Percentiles rank a stretch among this genome's conserved stretches.
Evolutionary conservation across 495 filamentous ascomycete genomes (phyloP).

Genomic region (Penicillium cinerascens): DNA sequence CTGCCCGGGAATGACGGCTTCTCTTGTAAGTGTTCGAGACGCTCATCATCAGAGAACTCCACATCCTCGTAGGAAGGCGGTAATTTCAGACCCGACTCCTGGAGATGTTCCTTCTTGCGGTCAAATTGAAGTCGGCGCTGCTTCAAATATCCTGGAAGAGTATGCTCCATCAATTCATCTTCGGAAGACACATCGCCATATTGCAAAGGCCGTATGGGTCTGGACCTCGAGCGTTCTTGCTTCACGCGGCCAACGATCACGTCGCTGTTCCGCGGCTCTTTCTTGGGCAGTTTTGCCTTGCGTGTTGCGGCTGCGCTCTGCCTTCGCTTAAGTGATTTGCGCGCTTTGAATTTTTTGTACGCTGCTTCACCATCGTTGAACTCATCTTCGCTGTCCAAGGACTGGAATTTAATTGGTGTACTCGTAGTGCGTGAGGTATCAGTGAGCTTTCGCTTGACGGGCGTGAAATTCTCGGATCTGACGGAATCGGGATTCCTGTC

Average conservation of each 20-base stretch:
- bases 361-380: constrained; percentile 49
- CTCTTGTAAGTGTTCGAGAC: constrained; percentile 58
- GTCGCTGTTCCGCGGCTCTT: constrained; percentile 13
- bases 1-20: constrained; percentile 63
- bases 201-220: constrained; percentile 20
- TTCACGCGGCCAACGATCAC: constrained; percentile 31
- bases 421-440: constrained; percentile 15
- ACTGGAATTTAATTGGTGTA: constrained; percentile 15
- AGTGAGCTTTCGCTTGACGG: constrained; percentile 7
- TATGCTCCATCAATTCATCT: constrained; percentile 57
- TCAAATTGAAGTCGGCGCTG: constrained; percentile 51
- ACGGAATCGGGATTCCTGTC: neutral
- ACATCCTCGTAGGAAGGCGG: constrained; percentile 79
- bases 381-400: constrained; percentile 33
- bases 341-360: constrained; percentile 58
- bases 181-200: constrained; percentile 47
- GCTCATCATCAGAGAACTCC: constrained; percentile 84
- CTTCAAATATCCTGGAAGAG: constrained; percentile 57
- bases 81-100: constrained; percentile 66
- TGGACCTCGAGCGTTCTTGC: constrained; percentile 14
- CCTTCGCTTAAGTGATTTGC: constrained; percentile 55
- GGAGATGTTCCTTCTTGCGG: constrained; percentile 51
- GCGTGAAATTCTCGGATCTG: neutral
- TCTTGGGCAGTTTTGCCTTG: constrained; percentile 39
- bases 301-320: constrained; percentile 45